phyloP scores from a whole-genome alignment of 805 yeast species.

The Candida michaelii region DNA sequence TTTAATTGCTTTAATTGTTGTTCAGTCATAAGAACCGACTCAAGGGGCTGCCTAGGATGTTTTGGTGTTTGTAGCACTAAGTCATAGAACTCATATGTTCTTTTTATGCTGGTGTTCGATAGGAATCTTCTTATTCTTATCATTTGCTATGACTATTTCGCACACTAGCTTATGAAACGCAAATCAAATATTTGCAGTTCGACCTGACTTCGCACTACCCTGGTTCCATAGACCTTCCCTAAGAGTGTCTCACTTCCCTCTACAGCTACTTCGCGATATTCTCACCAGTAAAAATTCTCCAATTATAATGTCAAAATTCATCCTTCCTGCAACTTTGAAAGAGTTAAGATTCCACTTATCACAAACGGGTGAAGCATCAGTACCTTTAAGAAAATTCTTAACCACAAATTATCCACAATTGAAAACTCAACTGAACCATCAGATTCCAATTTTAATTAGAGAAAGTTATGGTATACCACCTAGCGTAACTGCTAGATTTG shows the following conservation, averaged over 20 bases:
- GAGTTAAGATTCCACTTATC: slow-evolving; percentile 83
- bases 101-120: background rate
- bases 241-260: too few species aligned
- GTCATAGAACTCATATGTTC: slow-evolving; percentile 34
- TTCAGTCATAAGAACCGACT: slow-evolving; percentile 25
- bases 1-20: slow-evolving; percentile 20
- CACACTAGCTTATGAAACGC: background rate
- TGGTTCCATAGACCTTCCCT: too few species aligned
- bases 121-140: background rate
- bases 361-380: slow-evolving; percentile 73
- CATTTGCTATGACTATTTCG: background rate
- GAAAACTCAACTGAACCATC: slow-evolving; percentile 54
- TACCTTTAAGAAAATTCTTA: slow-evolving; percentile 64
- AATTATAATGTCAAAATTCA: slow-evolving; percentile 38
- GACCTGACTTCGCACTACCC: too few species aligned
- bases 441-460: slow-evolving; percentile 72
- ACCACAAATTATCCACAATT: slow-evolving; percentile 63
- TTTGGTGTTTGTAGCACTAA: slow-evolving; percentile 34
- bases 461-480: slow-evolving; percentile 77
- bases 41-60: slow-evolving; percentile 34
- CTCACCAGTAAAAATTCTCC: slow-evolving; percentile 10
- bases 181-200: too few species aligned
- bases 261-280: background rate
- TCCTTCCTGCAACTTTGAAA: slow-evolving; percentile 57
- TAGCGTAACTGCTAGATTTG: slow-evolving; percentile 71